Conservation (phyloP, 2,329 filamentous ascomycete genomes). For the Eutypella sp. region DNA sequence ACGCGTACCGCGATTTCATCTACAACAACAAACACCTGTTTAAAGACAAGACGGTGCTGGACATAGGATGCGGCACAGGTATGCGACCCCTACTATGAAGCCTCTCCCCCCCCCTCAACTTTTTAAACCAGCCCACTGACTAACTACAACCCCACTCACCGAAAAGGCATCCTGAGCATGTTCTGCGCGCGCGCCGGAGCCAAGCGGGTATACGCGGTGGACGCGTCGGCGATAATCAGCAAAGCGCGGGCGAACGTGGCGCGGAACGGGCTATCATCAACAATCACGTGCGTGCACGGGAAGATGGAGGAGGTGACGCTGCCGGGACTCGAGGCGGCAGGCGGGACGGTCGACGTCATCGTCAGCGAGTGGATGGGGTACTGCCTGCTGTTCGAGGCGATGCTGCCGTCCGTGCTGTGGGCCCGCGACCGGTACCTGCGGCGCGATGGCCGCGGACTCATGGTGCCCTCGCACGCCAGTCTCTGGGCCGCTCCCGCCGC, state of each 20-base stretch:
- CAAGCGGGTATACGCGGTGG: constrained; percentile 80
- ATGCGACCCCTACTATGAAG: too few species aligned
- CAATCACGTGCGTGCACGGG: constrained; percentile 75
- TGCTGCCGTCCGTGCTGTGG: constrained; percentile 88
- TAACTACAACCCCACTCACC: too few species aligned
- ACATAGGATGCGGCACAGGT: constrained; percentile 80
- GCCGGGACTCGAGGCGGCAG: too few species aligned
- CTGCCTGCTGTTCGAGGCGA: constrained; percentile 86
- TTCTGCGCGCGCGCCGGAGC: constrained; percentile 91
- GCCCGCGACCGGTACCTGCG: constrained; percentile 83
- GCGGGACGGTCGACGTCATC: constrained; percentile 96
- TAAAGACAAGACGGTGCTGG: constrained; percentile 78
- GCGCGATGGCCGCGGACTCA: constrained; percentile 64
- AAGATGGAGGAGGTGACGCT: constrained; percentile 82
- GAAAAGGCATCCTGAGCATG: constrained; percentile 88
- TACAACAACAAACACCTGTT: constrained; percentile 88
- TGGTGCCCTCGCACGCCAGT: constrained; percentile 81
- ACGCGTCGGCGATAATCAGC: constrained; percentile 85
- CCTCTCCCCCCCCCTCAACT: too few species aligned
- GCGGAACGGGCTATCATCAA: constrained; percentile 68
- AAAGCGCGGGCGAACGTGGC: constrained; percentile 82
- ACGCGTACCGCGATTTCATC: constrained; percentile 91
- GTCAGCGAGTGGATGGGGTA: constrained; percentile 99
- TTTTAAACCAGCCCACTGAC: too few species aligned
- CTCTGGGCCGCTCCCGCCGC: constrained; percentile 77